A percentile compares a stretch with the other conserved stretches of the same genome.
These are phyloP conservation scores for Ampelocalamus luodianensis DNA, from an alignment of 176 grass and related monocot genomes.

Conservation along the genomic window DNA sequence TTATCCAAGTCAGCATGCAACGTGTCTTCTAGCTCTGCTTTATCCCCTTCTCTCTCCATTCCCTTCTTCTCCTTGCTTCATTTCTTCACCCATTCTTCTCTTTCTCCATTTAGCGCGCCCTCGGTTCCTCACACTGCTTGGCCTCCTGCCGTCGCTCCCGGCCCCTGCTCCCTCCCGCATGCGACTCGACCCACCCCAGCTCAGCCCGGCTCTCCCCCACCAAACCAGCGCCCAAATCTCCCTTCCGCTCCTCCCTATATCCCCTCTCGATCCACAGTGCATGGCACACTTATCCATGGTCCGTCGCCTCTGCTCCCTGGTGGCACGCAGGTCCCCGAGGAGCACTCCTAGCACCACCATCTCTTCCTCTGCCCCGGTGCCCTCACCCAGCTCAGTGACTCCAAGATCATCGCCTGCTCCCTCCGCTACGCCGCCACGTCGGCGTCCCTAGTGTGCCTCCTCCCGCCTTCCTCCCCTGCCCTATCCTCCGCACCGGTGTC, in stretches of 20 bases:
- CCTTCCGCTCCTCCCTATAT: neutral
- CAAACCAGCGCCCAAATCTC: constrained; percentile 14
- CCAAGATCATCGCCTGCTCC: constrained; percentile 69
- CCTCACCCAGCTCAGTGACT: constrained; percentile 76
- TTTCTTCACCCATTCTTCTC: too few species aligned
- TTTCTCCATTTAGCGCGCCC: too few species aligned
- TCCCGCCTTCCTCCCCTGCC: constrained; percentile 19
- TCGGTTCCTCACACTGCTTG: too few species aligned
- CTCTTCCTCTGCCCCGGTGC: constrained; percentile 80
- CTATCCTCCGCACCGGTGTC: neutral
- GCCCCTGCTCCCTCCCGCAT: too few species aligned
- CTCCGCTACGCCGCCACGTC: constrained; percentile 42
- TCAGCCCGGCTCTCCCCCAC: too few species aligned
- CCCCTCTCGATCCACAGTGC: neutral
- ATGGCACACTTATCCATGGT: constrained; percentile 34
- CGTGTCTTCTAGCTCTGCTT: too few species aligned
- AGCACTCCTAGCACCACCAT: constrained; percentile 46
- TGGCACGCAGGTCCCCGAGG: constrained; percentile 36
- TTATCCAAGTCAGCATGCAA: too few species aligned
- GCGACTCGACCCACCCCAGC: too few species aligned
- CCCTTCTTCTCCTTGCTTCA: too few species aligned
- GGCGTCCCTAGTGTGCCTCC: neutral
- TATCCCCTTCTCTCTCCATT: too few species aligned
- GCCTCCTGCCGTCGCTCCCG: too few species aligned
- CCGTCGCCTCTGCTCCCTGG: constrained; percentile 46